Evolutionary conservation across 495 filamentous ascomycete genomes (phyloP), one percentile per base, ranked within the genome.

Genomic region (Neurospora pannonica): DNA sequence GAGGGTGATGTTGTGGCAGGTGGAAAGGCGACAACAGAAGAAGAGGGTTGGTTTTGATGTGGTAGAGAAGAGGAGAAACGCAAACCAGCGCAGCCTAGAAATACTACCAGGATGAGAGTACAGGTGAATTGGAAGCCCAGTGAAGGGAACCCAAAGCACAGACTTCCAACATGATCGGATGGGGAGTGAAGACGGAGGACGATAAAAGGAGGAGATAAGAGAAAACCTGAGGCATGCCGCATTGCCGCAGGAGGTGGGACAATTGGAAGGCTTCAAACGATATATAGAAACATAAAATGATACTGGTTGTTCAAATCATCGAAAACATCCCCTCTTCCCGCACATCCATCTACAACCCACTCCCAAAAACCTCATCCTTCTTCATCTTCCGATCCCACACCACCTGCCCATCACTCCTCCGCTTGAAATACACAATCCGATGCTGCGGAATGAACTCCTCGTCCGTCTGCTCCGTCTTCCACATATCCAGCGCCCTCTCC

Each of bases 361-460:
- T 84, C 38, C 82, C 84, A 76, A 87, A 87, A 42, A 87, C 71
- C 31, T 79, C 78, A 76, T 87, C 85, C 71, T 72, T 77, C 73
- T 83, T 81, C 71, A 79, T 80, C 69, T 79, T 77, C 85, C 90
- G 82, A 85, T 94, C 75, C 86, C 86, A 86, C 86, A 94, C 74
- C 87, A 84, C 76, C 76, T 81, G 81, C 84, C 90, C 77, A 85
- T 88, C 81, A 85, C 89, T 81, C 76, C 81, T 87, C 70, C 86
- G 84, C 79, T 87, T 89, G 75, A 95, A 93, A 75, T 91, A 93
- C 70, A 92, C 71, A 70, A 95, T 90, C 5, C 93, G 87, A 82
- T 95, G 93, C 81, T 92, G 88, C 9, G 93, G 93, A 75, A 95
- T 95, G 77, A 94, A 95, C 75, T 95, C 93, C 76, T 95, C 91